Percentiles rank a stretch among this genome's conserved stretches.
Evolutionary conservation across 768 basidiomycete species (phyloP).

Genomic region (Boletus subparvulus): DNA sequence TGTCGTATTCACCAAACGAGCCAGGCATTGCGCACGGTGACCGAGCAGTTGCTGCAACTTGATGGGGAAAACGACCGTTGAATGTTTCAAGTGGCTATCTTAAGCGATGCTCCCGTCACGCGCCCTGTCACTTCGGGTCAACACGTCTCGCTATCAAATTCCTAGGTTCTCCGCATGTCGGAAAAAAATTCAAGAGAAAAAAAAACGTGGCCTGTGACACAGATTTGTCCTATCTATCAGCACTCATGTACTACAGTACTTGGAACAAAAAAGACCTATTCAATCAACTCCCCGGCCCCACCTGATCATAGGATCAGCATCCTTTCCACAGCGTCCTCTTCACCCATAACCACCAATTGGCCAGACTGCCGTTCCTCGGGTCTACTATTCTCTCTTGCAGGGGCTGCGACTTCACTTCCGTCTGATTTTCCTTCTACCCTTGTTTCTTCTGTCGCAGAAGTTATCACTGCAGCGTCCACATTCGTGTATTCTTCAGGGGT

Average conservation of each 20-base stretch:
- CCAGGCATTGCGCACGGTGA: slow-evolving; percentile 42
- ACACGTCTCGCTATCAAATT: neutral
- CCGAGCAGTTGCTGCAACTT: slow-evolving; percentile 8
- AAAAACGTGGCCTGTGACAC: neutral
- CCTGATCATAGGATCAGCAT: slow-evolving; percentile 15
- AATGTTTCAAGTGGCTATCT: slow-evolving; percentile 14
- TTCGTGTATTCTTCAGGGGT: neutral
- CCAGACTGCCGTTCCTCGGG: neutral
- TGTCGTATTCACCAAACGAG: slow-evolving; percentile 40
- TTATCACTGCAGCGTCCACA: neutral
- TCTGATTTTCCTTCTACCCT: neutral
- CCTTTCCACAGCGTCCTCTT: slow-evolving; percentile 25
- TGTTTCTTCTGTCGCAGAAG: neutral
- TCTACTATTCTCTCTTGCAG: neutral
- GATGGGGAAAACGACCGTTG: slow-evolving; percentile 12
- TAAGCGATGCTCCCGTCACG: slow-evolving; percentile 21
- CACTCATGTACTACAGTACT: neutral
- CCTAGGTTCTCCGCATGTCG: neutral
- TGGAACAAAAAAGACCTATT: neutral
- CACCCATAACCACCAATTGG: slow-evolving; percentile 1
- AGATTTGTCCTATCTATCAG: neutral
- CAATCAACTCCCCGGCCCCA: neutral
- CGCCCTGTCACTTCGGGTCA: slow-evolving; percentile 2
- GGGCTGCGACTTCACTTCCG: neutral
- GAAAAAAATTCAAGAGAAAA: neutral